Evolutionary conservation across 2,329 filamentous ascomycete species (phyloP).

Genomic region (Thermothelomyces thermophilus): DNA sequence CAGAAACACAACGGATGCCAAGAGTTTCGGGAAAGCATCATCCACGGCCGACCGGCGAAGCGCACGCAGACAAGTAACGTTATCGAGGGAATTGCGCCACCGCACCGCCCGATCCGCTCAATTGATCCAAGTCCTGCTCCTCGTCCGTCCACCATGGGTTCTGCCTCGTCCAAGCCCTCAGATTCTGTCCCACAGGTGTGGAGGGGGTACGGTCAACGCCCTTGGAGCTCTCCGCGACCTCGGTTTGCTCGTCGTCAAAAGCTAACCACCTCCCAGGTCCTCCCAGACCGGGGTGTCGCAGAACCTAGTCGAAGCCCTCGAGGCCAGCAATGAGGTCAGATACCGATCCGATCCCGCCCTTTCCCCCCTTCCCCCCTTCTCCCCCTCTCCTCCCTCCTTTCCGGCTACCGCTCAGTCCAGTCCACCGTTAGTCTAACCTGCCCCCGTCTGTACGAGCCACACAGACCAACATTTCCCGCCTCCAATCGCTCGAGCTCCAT

Average conservation of each 20-base stretch:
- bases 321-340: conserved; percentile 76
- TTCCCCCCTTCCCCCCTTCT: background rate
- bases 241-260: background rate
- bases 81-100: conserved; percentile 14
- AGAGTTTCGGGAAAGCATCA: conserved; percentile 17
- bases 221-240: conserved; percentile 3
- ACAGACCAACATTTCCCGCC: conserved; percentile 85
- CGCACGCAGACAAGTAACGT: conserved; percentile 6
- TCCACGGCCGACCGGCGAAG: conserved; percentile 4
- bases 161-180: conserved; percentile 49
- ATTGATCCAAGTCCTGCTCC: conserved; percentile 24
- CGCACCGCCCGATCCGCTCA: conserved; percentile 9
- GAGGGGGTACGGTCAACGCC: conserved; percentile 48
- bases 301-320: conserved; percentile 73
- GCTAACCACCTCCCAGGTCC: conserved; percentile 28
- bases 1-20: conserved; percentile 14
- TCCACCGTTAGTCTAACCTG: conserved; percentile 8
- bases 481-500: conserved; percentile 75
- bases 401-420: background rate
- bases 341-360: background rate
- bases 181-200: conserved; percentile 40
- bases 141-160: conserved; percentile 42
- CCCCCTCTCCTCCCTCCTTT: background rate
- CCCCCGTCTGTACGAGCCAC: no score
- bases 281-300: conserved; percentile 60